Percentiles rank a stretch among this genome's conserved stretches.
These are phyloP conservation scores for Rhodamnia rubescens DNA, from an alignment of 345 rosid species.

Conservation along the genomic window DNA sequence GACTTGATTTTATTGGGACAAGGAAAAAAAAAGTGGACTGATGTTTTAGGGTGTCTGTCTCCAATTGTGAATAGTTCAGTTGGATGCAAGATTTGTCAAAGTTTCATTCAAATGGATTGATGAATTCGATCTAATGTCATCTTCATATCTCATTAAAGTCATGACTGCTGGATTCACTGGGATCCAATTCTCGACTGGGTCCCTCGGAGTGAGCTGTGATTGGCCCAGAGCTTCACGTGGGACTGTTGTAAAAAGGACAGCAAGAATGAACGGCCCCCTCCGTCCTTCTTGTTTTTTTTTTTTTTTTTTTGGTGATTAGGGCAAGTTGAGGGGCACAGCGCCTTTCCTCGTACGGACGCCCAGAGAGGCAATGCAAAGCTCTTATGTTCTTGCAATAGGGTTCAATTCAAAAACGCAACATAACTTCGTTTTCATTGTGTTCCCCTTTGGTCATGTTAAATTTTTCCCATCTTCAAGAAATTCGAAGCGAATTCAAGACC, in stretches of 20 bases:
- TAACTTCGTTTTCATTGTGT: not conserved
- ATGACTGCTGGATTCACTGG: not conserved
- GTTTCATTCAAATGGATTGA: slow-evolving; percentile 19
- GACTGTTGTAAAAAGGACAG: not conserved
- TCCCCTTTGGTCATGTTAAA: not conserved
- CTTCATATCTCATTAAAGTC: not conserved
- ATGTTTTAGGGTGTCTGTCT: slow-evolving; percentile 8
- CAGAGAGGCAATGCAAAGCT: not conserved
- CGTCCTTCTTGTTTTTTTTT: not conserved
- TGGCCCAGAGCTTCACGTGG: not conserved
- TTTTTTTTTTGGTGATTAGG: not conserved
- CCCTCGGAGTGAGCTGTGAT: not conserved
- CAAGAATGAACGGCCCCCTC: not conserved
- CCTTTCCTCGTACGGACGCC: not conserved
- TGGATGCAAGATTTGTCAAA: slow-evolving; percentile 11
- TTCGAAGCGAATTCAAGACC: not conserved
- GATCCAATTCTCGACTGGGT: not conserved
- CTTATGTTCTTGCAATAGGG: not conserved
- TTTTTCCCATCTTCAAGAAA: not conserved
- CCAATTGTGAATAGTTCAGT: slow-evolving; percentile 33
- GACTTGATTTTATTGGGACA: not conserved
- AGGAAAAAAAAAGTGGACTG: not conserved
- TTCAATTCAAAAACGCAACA: too few relatives aligned
- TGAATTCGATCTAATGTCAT: not conserved
- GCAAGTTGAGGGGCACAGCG: not conserved